Conservation (phyloP, 2,329 filamentous ascomycete genomes). For the Akanthomyces lecanii region DNA sequence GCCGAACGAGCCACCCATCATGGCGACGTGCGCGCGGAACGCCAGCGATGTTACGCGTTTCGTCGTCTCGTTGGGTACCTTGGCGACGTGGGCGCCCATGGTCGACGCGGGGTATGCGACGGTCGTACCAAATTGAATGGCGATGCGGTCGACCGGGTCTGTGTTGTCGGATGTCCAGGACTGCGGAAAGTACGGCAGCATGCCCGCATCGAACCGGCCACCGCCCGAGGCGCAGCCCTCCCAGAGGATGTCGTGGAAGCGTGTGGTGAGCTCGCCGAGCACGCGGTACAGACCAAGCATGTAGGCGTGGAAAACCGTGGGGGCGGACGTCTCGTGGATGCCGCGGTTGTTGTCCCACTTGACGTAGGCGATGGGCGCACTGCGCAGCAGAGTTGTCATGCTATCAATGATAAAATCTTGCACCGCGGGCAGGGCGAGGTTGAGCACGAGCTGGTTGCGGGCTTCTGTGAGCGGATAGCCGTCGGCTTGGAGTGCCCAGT, state of each 20-base stretch:
- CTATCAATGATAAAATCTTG: conserved; percentile 58
- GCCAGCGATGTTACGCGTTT: conserved; percentile 50
- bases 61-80: conserved; percentile 55
- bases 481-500: conserved; percentile 58
- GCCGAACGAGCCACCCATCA: conserved; percentile 65
- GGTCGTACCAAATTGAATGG: conserved; percentile 62
- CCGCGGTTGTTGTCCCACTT: conserved; percentile 67
- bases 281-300: conserved; percentile 61
- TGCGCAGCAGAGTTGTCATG: conserved; percentile 50
- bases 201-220: conserved; percentile 58
- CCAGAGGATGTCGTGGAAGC: conserved; percentile 59
- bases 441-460: conserved; percentile 58
- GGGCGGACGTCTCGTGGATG: conserved; percentile 55
- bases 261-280: conserved; percentile 53
- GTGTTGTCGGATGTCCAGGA: conserved; percentile 64
- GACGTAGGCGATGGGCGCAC: conserved; percentile 53
- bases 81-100: conserved; percentile 63
- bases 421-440: conserved; percentile 56
- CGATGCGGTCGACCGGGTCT: conserved; percentile 55
- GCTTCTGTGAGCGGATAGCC: conserved; percentile 51
- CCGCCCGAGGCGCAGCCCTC: conserved; percentile 64
- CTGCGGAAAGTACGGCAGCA: conserved; percentile 62
- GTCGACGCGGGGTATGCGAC: conserved; percentile 57
- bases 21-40: conserved; percentile 62
- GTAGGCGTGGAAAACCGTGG: conserved; percentile 52